phyloP scores from a whole-genome alignment of 768 basidiomycete genomes.

The Hypholoma sublateritium region DNA sequence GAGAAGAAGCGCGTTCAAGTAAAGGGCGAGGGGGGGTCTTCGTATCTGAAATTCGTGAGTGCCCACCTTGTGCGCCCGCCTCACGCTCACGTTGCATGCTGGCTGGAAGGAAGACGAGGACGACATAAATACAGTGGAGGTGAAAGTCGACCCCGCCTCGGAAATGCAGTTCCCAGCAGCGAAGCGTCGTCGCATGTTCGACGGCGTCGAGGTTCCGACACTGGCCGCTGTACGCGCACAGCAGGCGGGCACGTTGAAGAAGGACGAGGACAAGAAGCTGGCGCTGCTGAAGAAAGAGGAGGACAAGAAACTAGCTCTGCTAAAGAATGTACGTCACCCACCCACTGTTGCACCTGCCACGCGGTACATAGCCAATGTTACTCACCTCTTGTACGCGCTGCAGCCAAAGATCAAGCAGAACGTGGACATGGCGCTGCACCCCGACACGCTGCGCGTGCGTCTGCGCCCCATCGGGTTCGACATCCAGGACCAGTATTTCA shows the following conservation, averaged over 20 bases:
- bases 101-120: background rate
- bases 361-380: background rate
- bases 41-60: too few relatives aligned
- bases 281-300: background rate
- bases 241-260: too few relatives aligned
- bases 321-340: conserved; percentile 10
- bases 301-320: conserved; percentile 8
- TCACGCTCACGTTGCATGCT: too few relatives aligned
- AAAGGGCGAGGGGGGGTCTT: too few relatives aligned
- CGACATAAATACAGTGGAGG: background rate
- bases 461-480: conserved; percentile 23
- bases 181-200: too few relatives aligned
- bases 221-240: too few relatives aligned
- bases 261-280: background rate
- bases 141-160: background rate
- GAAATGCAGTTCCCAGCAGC: background rate
- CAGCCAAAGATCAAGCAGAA: conserved; percentile 13
- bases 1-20: too few relatives aligned
- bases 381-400: background rate
- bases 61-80: too few relatives aligned
- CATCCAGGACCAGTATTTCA: conserved; percentile 17
- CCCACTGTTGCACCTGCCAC: background rate
- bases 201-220: too few relatives aligned
- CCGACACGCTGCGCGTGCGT: conserved; percentile 10
- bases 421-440: conserved; percentile 5